These are phyloP conservation scores for Zygoascus biomembranicola DNA, from an alignment of 805 yeast genomes.

Conservation along the genomic window DNA sequence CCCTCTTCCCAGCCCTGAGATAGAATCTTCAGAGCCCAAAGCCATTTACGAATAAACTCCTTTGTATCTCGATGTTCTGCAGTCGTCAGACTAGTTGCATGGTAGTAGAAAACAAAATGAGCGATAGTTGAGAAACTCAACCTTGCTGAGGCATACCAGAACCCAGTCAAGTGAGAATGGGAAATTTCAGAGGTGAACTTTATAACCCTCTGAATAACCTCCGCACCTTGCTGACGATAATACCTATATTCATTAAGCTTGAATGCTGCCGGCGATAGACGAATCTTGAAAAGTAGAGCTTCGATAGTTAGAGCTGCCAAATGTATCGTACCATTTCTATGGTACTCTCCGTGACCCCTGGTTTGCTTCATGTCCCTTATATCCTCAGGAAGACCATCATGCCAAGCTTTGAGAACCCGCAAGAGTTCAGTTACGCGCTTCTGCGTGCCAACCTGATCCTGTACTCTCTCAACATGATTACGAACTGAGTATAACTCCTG, in stretches of 20 bases:
- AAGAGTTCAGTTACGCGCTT: slow-evolving; percentile 15
- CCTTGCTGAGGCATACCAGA: slow-evolving; percentile 28
- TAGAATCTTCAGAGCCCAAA: slow-evolving; percentile 25
- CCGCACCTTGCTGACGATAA: slow-evolving; percentile 23
- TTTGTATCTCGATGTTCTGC: slow-evolving; percentile 21
- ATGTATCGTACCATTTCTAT: slow-evolving; percentile 26
- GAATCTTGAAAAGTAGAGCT: slow-evolving; percentile 21
- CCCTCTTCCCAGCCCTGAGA: slow-evolving; percentile 31
- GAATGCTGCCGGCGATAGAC: slow-evolving; percentile 20
- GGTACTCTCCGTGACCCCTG: slow-evolving; percentile 19
- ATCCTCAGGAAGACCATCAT: slow-evolving; percentile 20
- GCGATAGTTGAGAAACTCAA: slow-evolving; percentile 26
- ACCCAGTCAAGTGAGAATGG: slow-evolving; percentile 29
- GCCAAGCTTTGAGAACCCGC: slow-evolving; percentile 19
- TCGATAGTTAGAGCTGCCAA: slow-evolving; percentile 25
- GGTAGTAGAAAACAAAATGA: slow-evolving; percentile 27
- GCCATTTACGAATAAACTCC: slow-evolving; percentile 26
- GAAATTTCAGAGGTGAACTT: slow-evolving; percentile 26
- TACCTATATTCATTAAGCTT: slow-evolving; percentile 9
- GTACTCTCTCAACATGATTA: slow-evolving; percentile 10
- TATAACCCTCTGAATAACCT: slow-evolving; percentile 23
- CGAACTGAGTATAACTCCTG: slow-evolving; percentile 19
- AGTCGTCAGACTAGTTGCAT: slow-evolving; percentile 24
- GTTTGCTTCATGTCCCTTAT: slow-evolving; percentile 20
- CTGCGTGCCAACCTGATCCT: slow-evolving; percentile 6